Evolutionary conservation across 805 yeast species (phyloP), one percentile per base, ranked within the genome.

Genomic region (Clavispora fructus): DNA sequence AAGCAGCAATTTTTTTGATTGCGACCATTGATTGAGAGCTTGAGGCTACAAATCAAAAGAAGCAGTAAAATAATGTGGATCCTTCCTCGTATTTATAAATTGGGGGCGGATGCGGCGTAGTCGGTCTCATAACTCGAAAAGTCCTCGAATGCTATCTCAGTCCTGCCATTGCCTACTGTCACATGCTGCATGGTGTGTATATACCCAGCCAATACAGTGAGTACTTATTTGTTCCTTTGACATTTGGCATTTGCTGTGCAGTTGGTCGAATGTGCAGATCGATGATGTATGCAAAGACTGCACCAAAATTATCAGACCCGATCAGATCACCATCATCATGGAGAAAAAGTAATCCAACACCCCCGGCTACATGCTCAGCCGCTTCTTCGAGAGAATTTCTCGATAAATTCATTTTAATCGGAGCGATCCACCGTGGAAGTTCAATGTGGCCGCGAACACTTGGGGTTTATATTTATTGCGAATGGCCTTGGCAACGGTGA

Each of bases 21-120:
- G 56, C 44, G 13, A 54, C 57, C 57, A 54, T 54, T 28, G 39
- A n/a, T 7, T 13, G 12, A 8, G 16, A 37, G 5, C 38, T 4
- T 9, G n/a, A 23, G 41, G 13, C 25, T 33, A 13, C n/a, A 16
- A 7, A 31, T 6, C 13, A 17, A n/a, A 33, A 33, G n/a, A 33
- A 10, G 9, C 8, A 33, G 16, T 8, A 17, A 8, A 16, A 17
- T 5, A 10, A 23, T 23, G 37, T 4, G 12, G 29, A 27, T 6
- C 7, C 16, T 9, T 12, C 14, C 17, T 7, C 10, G n/a, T 31
- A 31, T 31, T n/a, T 31, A 31, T n/a, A 31, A 31, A 12, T n/a
- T 7, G 9, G 6, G 7, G 17, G 35, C 35, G 3, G 8, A 6
- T 12, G 10, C 16, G n/a, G 16, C 13, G 13, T 14, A 33, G 37